These are phyloP conservation scores for Melastoma candidum DNA, from an alignment of 441 rosid species.

Conservation along the genomic window DNA sequence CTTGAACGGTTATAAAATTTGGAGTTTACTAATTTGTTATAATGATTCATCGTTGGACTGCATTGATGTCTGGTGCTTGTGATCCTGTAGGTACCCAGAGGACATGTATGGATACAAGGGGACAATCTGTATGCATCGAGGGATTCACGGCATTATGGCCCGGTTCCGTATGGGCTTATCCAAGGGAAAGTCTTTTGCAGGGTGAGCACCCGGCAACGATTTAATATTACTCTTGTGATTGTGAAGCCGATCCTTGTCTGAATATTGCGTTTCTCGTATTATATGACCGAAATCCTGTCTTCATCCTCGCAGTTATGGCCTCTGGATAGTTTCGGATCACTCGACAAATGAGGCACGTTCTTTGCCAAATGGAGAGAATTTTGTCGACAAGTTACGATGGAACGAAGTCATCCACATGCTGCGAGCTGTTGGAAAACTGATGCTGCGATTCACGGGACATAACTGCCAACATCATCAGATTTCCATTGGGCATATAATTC, in stretches of 20 bases:
- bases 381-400: too few relatives aligned
- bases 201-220: slow-evolving; percentile 26
- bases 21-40: background rate
- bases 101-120: slow-evolving; percentile 88
- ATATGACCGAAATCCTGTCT: background rate
- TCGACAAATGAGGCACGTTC: slow-evolving; percentile 22
- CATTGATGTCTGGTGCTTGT: background rate
- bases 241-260: background rate
- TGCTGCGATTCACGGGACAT: too few relatives aligned
- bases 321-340: slow-evolving; percentile 46
- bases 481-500: too few relatives aligned
- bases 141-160: slow-evolving; percentile 72
- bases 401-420: too few relatives aligned
- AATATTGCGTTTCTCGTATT: slow-evolving; percentile 1
- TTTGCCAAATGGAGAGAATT: too few relatives aligned
- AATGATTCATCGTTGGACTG: too few relatives aligned
- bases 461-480: too few relatives aligned
- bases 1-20: too few relatives aligned
- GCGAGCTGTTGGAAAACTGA: too few relatives aligned
- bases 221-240: background rate
- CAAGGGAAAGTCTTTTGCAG: slow-evolving; percentile 65
- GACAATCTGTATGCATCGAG: slow-evolving; percentile 66
- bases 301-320: slow-evolving; percentile 62
- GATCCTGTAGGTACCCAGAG: slow-evolving; percentile 61
- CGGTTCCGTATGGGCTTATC: slow-evolving; percentile 69